These are phyloP conservation scores for Ophiosphaerella herpotricha DNA, from an alignment of 2,329 filamentous ascomycete genomes.

Conservation along the genomic window DNA sequence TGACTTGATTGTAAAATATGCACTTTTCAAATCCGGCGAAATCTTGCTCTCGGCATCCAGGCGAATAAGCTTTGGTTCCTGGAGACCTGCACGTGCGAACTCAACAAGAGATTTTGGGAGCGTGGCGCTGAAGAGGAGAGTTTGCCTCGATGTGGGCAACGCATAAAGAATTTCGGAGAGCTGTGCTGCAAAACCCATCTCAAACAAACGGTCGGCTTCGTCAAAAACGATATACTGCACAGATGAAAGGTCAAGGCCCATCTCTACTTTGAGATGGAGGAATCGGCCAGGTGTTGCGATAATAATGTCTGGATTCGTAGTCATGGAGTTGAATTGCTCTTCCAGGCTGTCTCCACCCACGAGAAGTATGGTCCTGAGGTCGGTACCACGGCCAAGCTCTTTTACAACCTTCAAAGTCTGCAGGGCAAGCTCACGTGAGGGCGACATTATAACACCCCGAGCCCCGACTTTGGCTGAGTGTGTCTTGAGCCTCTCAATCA, in stretches of 20 bases:
- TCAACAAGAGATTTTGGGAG: slow-evolving; percentile 93
- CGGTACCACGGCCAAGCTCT: slow-evolving; percentile 87
- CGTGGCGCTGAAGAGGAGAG: slow-evolving; percentile 92
- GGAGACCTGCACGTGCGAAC: slow-evolving; percentile 89
- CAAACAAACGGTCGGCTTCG: slow-evolving; percentile 94
- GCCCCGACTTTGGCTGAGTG: slow-evolving; percentile 88
- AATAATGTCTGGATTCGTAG: slow-evolving; percentile 92
- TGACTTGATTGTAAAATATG: slow-evolving; percentile 91
- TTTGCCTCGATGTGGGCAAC: slow-evolving; percentile 82
- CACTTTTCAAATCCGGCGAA: slow-evolving; percentile 91
- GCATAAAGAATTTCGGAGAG: slow-evolving; percentile 91
- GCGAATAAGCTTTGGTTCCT: slow-evolving; percentile 88
- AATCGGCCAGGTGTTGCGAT: slow-evolving; percentile 97
- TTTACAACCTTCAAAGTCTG: slow-evolving; percentile 97
- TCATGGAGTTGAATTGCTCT: slow-evolving; percentile 92
- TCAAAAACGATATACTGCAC: slow-evolving; percentile 96
- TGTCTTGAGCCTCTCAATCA: slow-evolving; percentile 90
- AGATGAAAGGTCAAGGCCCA: slow-evolving; percentile 87
- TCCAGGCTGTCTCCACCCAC: slow-evolving; percentile 96
- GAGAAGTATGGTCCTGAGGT: slow-evolving; percentile 85
- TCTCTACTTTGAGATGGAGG: slow-evolving; percentile 94
- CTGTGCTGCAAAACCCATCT: slow-evolving; percentile 97
- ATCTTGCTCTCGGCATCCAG: slow-evolving; percentile 95
- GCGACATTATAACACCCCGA: slow-evolving; percentile 85
- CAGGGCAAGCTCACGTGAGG: slow-evolving; percentile 89